A percentile compares a stretch with the other conserved stretches of the same genome.
Conservation (phyloP, 176 grass and related monocot genomes). For the Paspalum vaginatum region DNA sequence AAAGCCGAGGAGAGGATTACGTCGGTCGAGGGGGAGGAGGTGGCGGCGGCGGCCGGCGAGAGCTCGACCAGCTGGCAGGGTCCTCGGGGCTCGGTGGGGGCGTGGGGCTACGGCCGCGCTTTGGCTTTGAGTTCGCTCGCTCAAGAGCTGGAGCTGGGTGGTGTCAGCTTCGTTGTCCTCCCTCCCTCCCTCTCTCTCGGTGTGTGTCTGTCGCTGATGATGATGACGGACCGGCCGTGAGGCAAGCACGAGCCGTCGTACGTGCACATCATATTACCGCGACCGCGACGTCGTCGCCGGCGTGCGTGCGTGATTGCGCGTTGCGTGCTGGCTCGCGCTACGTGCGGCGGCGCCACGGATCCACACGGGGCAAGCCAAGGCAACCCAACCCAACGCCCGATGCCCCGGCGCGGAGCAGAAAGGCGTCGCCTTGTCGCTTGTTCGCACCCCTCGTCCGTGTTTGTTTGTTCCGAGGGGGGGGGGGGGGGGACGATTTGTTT, state of each 20-base stretch:
- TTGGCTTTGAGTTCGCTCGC: neutral
- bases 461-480: too few species aligned
- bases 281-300: too few species aligned
- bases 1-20: neutral
- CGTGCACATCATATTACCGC: too few species aligned
- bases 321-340: conserved; percentile 8
- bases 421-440: neutral
- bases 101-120: neutral
- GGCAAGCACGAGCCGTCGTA: neutral
- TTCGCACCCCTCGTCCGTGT: too few species aligned
- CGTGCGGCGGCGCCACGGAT: neutral
- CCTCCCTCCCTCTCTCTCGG: too few species aligned
- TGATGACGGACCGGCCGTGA: neutral
- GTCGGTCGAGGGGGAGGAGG: neutral
- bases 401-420: neutral
- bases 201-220: neutral
- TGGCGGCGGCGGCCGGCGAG: neutral
- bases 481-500: too few species aligned
- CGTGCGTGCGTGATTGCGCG: neutral
- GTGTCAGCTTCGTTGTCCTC: too few species aligned
- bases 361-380: too few species aligned
- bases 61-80: neutral
- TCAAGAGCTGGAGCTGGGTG: neutral
- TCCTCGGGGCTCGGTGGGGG: neutral
- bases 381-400: too few species aligned